Conservation (phyloP, 1,284 basidiomycete genomes). For the Rugosomyces carneus region DNA sequence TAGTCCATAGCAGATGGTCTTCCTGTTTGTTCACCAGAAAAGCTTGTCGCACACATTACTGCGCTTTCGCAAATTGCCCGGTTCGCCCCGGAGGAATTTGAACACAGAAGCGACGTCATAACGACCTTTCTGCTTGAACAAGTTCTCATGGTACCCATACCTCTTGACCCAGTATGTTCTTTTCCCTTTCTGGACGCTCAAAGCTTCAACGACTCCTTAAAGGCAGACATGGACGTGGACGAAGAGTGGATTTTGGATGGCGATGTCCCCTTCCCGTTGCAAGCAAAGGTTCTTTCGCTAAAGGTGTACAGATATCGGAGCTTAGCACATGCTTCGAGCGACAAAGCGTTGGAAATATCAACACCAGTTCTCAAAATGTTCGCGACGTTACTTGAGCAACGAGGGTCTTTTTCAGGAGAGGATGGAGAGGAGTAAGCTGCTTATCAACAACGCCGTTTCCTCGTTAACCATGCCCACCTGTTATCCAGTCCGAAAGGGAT, state of each 20-base stretch:
- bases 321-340: slow-evolving; percentile 56
- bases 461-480: background rate
- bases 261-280: slow-evolving; percentile 47
- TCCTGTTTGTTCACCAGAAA: slow-evolving; percentile 42
- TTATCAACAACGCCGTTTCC: background rate
- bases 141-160: slow-evolving; percentile 55
- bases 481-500: slow-evolving; percentile 47
- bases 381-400: slow-evolving; percentile 56
- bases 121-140: slow-evolving; percentile 69
- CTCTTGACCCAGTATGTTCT: slow-evolving; percentile 33
- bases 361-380: slow-evolving; percentile 75
- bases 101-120: slow-evolving; percentile 69
- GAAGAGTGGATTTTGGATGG: slow-evolving; percentile 76
- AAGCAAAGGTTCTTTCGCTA: slow-evolving; percentile 68
- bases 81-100: slow-evolving; percentile 67
- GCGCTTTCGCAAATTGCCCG: slow-evolving; percentile 75
- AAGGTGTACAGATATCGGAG: slow-evolving; percentile 79
- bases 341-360: slow-evolving; percentile 60
- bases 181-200: slow-evolving; percentile 1
- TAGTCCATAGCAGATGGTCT: slow-evolving; percentile 58
- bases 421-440: slow-evolving; percentile 58
- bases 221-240: slow-evolving; percentile 42
- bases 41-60: slow-evolving; percentile 62
- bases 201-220: background rate
- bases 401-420: slow-evolving; percentile 58